Conservation (phyloP, 1,284 basidiomycete species). For the Apiotrichum akiyoshidainum region DNA sequence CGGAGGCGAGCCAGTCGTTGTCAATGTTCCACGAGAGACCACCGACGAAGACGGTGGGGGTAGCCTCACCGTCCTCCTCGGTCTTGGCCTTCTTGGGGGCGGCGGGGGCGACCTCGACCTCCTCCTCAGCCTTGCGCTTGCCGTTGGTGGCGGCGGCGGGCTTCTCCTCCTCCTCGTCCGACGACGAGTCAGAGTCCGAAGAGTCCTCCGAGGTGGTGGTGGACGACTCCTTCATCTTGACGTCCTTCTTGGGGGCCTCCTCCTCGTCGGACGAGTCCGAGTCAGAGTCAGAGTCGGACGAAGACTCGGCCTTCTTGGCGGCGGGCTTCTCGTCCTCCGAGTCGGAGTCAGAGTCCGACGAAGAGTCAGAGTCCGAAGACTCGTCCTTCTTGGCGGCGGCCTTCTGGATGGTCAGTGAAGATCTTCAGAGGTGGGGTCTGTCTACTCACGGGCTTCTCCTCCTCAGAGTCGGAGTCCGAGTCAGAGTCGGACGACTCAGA, state of each 20-base stretch:
- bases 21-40: constrained; percentile 96
- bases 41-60: constrained; percentile 84
- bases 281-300: constrained; percentile 30
- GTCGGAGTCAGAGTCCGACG: constrained; percentile 21
- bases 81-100: constrained; percentile 78
- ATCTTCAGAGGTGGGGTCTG: neutral
- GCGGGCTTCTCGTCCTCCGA: constrained; percentile 37
- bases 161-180: constrained; percentile 31
- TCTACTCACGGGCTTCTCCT: constrained; percentile 16
- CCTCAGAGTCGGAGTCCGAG: constrained; percentile 26
- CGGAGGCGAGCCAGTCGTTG: constrained; percentile 89
- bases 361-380: neutral
- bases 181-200: constrained; percentile 12
- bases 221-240: constrained; percentile 16
- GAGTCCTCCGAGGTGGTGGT: neutral
- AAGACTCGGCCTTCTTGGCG: constrained; percentile 20
- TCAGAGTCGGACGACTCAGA: constrained; percentile 24
- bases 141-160: constrained; percentile 37
- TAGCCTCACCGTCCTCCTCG: constrained; percentile 69
- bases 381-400: constrained; percentile 9
- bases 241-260: constrained; percentile 22
- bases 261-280: constrained; percentile 18
- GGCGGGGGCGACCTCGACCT: constrained; percentile 56
- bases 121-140: constrained; percentile 52
- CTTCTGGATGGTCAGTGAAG: neutral